Evolutionary conservation across 176 grass and related monocot species (phyloP), one percentile per base, ranked within the genome.

Genomic region (Chloris gayana): DNA sequence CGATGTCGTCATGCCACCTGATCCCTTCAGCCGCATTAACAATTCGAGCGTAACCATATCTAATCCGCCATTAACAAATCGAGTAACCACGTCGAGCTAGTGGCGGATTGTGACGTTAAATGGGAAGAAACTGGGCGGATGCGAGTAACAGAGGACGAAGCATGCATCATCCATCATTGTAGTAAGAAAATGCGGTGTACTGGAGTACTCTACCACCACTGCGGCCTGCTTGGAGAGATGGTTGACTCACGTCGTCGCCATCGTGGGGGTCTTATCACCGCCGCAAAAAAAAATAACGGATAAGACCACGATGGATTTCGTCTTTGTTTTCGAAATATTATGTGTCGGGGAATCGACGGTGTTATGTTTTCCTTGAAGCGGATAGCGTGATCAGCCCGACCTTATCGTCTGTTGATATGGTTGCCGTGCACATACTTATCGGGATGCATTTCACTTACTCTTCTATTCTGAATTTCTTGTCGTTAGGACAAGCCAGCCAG

Each of bases 31-130:
- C 53, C 26, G 24, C 56, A 59, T 59, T 59, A 54, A 59, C 25
- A 61, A 29, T 61, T 61, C 4, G 24, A 61, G 25, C 26, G 29
- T 13, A 12, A 29, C 11, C 25, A 14, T 61, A 13, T 21, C 26
- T 64, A 34, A 32, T 64, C 62, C 32, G 6, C 34, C 34, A 76
- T 71, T 71, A 71, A 73, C 69, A 73, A 80, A 14, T 54, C 21
- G 0, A 42, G 12, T 21, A 29, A 56, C 69, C 69, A 21, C 22
- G 34, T 79, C 69, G 37, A 80, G 22, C 24, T 18, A 21, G 46
- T 9, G 21, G 73, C 27, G 47, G 39, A 30, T 12, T 12, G 32
- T 46, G 51, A 37, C 53, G 9, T 42, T 4, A 67, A 56, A 27
- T 5, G 30, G 5, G 31, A 54, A n/a, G 10, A 33, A 25, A 64